Evolutionary conservation across 169 alveolate species (phyloP).

Genomic region (Plasmodium knowlesi): DNA sequence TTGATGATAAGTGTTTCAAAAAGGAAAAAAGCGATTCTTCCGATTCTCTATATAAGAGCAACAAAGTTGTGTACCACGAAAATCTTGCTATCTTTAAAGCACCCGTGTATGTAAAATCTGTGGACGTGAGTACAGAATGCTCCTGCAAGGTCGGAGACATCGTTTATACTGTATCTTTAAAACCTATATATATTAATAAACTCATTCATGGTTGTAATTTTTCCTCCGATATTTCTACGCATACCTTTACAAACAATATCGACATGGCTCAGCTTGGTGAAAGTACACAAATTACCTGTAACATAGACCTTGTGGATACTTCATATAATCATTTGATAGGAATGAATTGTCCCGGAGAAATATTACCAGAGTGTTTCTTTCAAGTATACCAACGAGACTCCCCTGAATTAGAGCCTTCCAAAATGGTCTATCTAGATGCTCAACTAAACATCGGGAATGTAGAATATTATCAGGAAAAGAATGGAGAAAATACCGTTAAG

Average conservation of each 20-base stretch:
- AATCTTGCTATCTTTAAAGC: constrained; percentile 49
- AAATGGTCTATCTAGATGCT: constrained; percentile 45
- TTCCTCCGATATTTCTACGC: constrained; percentile 3
- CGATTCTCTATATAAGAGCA: constrained; percentile 27
- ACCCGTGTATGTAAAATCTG: constrained; percentile 25
- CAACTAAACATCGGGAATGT: constrained; percentile 50
- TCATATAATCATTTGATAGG: constrained; percentile 42
- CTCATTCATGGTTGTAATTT: constrained; percentile 59
- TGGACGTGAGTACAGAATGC: constrained; percentile 10
- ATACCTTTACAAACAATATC: constrained; percentile 16
- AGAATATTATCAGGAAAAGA: constrained; percentile 43
- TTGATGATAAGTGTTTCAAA: constrained; percentile 46
- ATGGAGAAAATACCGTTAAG: constrained; percentile 15
- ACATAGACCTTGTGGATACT: not conserved
- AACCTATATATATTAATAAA: constrained; percentile 21
- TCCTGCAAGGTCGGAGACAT: not conserved
- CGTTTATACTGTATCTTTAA: not conserved
- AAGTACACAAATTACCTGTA: constrained; percentile 29
- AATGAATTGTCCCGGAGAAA: constrained; percentile 44
- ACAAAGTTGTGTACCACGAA: constrained; percentile 42
- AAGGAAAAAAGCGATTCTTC: not conserved
- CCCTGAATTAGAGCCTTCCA: constrained; percentile 30
- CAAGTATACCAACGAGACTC: constrained; percentile 37
- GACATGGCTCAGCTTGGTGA: not conserved
- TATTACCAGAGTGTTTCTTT: constrained; percentile 40